Percentiles rank a stretch among this genome's conserved stretches.
These are phyloP conservation scores for Trichoderma atroviride DNA, from an alignment of 2,329 filamentous ascomycete genomes.

Conservation along the genomic window DNA sequence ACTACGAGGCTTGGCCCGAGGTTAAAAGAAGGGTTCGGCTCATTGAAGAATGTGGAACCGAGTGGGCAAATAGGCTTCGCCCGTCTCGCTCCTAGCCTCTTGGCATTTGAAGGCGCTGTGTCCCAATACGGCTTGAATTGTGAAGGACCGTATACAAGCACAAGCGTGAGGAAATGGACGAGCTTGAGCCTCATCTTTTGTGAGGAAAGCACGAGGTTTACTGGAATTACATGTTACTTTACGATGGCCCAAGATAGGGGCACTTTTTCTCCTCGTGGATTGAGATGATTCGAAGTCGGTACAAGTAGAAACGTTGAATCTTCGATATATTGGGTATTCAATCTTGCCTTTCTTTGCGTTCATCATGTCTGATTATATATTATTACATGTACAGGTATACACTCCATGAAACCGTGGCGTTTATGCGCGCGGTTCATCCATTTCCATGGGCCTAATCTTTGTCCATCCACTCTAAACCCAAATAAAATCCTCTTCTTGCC, in stretches of 20 bases:
- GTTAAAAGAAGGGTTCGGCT: constrained; percentile 12
- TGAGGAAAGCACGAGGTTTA: neutral
- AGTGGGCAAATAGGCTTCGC: constrained; percentile 14
- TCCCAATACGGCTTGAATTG: neutral
- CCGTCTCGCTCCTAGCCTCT: constrained; percentile 22
- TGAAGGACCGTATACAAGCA: neutral
- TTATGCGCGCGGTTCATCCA: neutral
- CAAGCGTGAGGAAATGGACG: neutral
- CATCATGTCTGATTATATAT: neutral
- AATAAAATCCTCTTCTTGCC: neutral
- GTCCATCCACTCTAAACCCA: neutral
- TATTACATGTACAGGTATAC: neutral
- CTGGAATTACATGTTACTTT: neutral
- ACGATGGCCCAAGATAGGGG: neutral
- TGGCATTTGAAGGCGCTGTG: constrained; percentile 14
- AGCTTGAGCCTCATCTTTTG: neutral
- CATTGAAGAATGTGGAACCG: constrained; percentile 10
- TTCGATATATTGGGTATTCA: neutral
- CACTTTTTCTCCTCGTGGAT: too few species aligned
- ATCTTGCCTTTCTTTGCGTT: neutral
- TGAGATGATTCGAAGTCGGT: too few species aligned
- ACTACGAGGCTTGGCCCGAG: neutral
- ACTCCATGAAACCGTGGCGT: neutral
- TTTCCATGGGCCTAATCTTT: neutral
- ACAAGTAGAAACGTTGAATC: neutral